Evolutionary conservation across 2,329 filamentous ascomycete genomes (phyloP).

Genomic region (Paradendryphiella salina): DNA sequence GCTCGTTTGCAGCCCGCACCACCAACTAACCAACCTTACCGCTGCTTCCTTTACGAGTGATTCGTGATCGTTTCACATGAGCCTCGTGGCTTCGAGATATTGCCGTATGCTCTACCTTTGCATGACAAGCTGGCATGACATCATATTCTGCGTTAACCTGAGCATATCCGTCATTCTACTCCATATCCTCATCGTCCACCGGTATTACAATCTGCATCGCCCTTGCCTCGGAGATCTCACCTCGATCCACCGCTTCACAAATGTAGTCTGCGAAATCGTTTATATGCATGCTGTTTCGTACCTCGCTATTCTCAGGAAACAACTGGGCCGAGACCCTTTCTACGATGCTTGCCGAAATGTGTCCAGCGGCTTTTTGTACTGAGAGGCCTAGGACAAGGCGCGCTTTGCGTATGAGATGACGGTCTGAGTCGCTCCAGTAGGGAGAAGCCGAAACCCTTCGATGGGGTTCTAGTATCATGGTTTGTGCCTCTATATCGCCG

Average conservation of each 20-base stretch:
- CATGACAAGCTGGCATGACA: too few species aligned
- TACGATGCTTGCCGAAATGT: not conserved
- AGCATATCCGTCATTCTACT: too few species aligned
- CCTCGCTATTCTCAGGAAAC: not conserved
- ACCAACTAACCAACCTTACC: too few species aligned
- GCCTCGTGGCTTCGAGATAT: too few species aligned
- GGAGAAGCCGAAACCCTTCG: not conserved
- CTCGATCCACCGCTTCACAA: not conserved
- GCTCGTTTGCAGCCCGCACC: too few species aligned
- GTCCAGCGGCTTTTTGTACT: not conserved
- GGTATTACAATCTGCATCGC: not conserved
- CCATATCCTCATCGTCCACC: too few species aligned
- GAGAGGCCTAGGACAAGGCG: not conserved
- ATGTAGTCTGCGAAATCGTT: conserved; percentile 1
- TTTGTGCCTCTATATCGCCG: not conserved
- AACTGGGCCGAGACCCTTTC: conserved; percentile 1
- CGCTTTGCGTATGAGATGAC: not conserved
- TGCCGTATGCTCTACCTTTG: too few species aligned
- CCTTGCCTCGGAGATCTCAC: not conserved
- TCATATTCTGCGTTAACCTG: too few species aligned
- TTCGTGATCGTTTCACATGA: too few species aligned
- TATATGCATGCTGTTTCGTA: not conserved
- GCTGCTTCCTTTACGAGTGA: too few species aligned
- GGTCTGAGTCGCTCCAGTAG: not conserved
- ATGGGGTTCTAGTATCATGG: not conserved